Base-by-base conservation (phyloP, 1,139 yeast genomes). In the Kodamaea anthophila region DNA sequence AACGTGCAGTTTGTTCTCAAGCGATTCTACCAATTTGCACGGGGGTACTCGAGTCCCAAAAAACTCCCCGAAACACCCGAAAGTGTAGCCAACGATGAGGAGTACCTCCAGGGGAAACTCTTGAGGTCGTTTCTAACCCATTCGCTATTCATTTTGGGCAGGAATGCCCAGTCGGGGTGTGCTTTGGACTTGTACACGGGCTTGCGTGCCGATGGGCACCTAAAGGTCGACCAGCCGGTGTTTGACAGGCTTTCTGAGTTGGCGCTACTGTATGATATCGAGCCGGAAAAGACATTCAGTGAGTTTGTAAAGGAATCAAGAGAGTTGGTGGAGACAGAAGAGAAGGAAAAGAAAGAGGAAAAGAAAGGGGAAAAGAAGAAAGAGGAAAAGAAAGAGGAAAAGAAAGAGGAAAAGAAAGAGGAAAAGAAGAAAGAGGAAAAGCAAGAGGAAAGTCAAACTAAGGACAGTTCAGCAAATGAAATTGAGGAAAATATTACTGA, bases 211-310 rank as follows among this genome's bases (percentile, higher is more conserved):
- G 32, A 39, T 5, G 31, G 34, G 6, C 35, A 36, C n/a, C 40
- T 42, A 8, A 32, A 35, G 15, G 36, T 47, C n/a, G 44, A 41
- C 4, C 32, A 42, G 10, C 41, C 46, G 0, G 52, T 55, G 2
- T 37, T 64, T 14, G 65, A 65, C 21, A 59, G 87, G 31, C 46
- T 74, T n/a, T 55, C 61, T 21, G 74, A 72, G 37, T 58, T 83
- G 40, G 65, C 78, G 1, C 46, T 60, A 25, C 74, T 87, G 10
- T 71, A 65, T 53, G 96, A 87, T 51, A 47, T 86, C 30, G 74
- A 78, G 31, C 54, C 77, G 19, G 52, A 55, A 8, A 49, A 47
- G 1, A 51, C 54, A 20, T 70, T 83, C 35, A 42, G 47, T 4
- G 49, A 60, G 3, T 55, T 52, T 32, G 31, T 61, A 3, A 37